These are phyloP conservation scores for Aspergillus avenaceus DNA, from an alignment of 495 filamentous ascomycete species.

Conservation along the genomic window DNA sequence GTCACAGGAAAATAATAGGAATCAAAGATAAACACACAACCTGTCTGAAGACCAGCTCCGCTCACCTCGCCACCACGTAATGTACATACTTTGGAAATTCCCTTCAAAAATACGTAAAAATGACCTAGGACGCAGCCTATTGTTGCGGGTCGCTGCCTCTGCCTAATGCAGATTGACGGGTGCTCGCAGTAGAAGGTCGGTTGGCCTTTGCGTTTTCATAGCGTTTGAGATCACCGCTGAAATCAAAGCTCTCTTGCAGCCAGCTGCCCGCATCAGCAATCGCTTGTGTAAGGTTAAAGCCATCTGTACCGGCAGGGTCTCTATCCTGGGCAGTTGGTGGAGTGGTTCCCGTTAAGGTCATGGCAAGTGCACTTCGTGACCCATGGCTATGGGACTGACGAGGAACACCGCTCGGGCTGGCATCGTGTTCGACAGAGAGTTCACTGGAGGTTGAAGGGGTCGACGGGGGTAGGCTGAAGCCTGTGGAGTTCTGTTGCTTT, in stretches of 20 bases:
- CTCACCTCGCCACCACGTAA: too few relatives aligned
- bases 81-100: too few relatives aligned
- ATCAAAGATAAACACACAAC: not conserved
- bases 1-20: not conserved
- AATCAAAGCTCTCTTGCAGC: slow-evolving; percentile 41
- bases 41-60: not conserved
- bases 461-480: slow-evolving; percentile 7
- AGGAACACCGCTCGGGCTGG: not conserved
- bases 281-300: slow-evolving; percentile 39
- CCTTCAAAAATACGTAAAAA: not conserved
- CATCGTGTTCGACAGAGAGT: not conserved
- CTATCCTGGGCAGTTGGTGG: slow-evolving; percentile 36
- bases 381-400: slow-evolving; percentile 1
- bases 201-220: slow-evolving; percentile 8
- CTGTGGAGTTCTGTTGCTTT: slow-evolving; percentile 13
- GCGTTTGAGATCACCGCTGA: slow-evolving; percentile 25
- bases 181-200: slow-evolving; percentile 6
- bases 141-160: not conserved
- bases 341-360: slow-evolving; percentile 30
- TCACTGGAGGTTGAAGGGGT: slow-evolving; percentile 2
- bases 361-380: slow-evolving; percentile 21
- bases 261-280: slow-evolving; percentile 44
- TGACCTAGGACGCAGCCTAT: not conserved
- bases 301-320: slow-evolving; percentile 19
- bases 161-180: slow-evolving; percentile 1